Percentiles rank a stretch among this genome's conserved stretches.
Evolutionary conservation across 305 asterid genomes (phyloP).

Genomic region (Fraxinus xanthoxyloides): DNA sequence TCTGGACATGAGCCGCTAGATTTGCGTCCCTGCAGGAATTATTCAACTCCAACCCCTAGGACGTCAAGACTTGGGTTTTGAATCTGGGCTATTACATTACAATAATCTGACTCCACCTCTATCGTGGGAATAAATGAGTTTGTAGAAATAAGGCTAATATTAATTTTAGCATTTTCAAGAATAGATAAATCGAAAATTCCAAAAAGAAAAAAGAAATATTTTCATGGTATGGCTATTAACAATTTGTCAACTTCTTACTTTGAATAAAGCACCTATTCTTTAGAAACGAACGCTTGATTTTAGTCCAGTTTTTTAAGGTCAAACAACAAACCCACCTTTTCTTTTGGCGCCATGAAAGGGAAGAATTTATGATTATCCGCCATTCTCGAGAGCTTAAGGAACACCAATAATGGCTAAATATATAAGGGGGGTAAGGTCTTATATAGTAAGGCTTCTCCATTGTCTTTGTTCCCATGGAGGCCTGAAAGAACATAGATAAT

Average conservation of each 20-base stretch:
- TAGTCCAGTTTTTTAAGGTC: background rate
- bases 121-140: background rate
- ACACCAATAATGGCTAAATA: background rate
- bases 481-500: background rate
- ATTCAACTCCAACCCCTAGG: background rate
- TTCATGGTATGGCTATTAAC: background rate
- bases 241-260: background rate
- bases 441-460: constrained; percentile 7
- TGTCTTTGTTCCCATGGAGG: constrained; percentile 22
- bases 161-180: too few species aligned
- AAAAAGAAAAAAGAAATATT: background rate
- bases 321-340: background rate
- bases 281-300: background rate
- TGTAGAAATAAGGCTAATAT: too few species aligned
- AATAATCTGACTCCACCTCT: background rate
- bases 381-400: constrained; percentile 8
- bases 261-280: background rate
- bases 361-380: constrained; percentile 20
- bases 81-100: too few species aligned
- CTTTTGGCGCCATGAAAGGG: background rate
- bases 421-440: background rate
- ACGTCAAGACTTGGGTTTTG: too few species aligned
- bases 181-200: background rate
- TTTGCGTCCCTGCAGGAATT: background rate
- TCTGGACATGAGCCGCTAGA: background rate